Base-by-base conservation (phyloP, 2,329 filamentous ascomycete species). In the Bipolaris bicolor region DNA sequence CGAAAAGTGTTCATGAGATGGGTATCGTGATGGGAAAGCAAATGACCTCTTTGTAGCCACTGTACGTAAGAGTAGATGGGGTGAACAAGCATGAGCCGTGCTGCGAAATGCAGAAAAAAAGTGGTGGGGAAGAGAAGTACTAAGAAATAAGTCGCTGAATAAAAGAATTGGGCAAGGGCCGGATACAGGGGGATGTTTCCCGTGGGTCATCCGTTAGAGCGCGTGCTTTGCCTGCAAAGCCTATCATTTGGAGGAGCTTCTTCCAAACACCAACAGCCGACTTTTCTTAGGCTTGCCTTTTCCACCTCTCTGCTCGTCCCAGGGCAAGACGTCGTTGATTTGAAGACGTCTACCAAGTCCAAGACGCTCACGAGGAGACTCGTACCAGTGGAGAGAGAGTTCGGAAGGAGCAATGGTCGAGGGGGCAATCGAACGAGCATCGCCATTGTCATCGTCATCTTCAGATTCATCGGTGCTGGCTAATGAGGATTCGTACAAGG, bases 351-450 rank as follows among this genome's bases (percentile, higher is more conserved):
- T 68, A 29, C 75, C 75, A 1, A 77, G 64, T 24, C 75, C 75
- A 7, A 77, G 69, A 11, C 75, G 72, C 58, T 77, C 75, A 22
- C 69, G 70, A 22, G 75, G 65, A 52, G 70, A 71, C 37, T 68
- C 68, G 49, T 70, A 71, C 72, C 73, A 76, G 57, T 73, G 73
- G 22, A 67, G 67, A 20, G 73, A 75, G 48, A 77, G 67, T 20
- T 67, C 73, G 13, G 74, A 76, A 10, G 70, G 73, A 7, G 73
- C 70, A 45, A 73, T 63, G 18, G 72, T 74, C 43, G 54, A 72
- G 31, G 56, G 70, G 2, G 71, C 65, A 24, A 72, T 70, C 0
- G 71, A 75, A 26, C 57, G 47, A 34, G 65, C 48, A 53, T 71
- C 66, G n/a, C 45, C 49, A 16, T 57, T 45, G 1, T 46, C 55